Percentiles rank a stretch among this genome's conserved stretches.
phyloP scores from a whole-genome alignment of 1,284 basidiomycete genomes.

The Athelia psychrophila region DNA sequence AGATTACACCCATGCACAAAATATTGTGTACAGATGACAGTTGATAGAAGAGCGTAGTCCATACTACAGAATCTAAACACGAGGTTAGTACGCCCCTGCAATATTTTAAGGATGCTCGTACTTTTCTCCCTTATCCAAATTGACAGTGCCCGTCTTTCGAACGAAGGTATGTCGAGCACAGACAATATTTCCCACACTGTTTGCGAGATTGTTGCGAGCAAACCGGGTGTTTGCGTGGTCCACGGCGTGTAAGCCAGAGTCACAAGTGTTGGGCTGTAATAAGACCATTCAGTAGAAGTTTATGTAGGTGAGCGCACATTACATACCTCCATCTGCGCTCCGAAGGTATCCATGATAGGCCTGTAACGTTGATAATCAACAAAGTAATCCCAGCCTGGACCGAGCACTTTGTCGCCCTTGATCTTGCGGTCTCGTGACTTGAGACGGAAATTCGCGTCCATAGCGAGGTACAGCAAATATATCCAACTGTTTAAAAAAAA shows the following conservation, averaged over 20 bases:
- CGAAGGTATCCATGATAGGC: not conserved
- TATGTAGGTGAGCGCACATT: not conserved
- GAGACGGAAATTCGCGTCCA: not conserved
- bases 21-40: not conserved
- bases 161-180: constrained; percentile 8
- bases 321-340: not conserved
- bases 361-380: not conserved
- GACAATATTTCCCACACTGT: constrained; percentile 7
- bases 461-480: not conserved
- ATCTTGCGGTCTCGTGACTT: not conserved
- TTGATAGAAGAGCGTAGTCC: not conserved
- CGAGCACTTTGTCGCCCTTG: not conserved
- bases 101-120: constrained; percentile 2
- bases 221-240: constrained; percentile 6
- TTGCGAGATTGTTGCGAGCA: constrained; percentile 3
- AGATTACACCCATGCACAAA: no score
- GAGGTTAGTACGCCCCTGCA: not conserved
- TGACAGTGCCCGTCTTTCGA: constrained; percentile 1
- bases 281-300: not conserved
- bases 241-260: not conserved
- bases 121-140: constrained; percentile 13
- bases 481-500: not conserved
- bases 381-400: not conserved
- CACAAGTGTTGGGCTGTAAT: not conserved
- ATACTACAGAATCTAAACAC: not conserved